These are phyloP conservation scores for Citrus maxima DNA, from an alignment of 345 rosid genomes.

Conservation along the genomic window DNA sequence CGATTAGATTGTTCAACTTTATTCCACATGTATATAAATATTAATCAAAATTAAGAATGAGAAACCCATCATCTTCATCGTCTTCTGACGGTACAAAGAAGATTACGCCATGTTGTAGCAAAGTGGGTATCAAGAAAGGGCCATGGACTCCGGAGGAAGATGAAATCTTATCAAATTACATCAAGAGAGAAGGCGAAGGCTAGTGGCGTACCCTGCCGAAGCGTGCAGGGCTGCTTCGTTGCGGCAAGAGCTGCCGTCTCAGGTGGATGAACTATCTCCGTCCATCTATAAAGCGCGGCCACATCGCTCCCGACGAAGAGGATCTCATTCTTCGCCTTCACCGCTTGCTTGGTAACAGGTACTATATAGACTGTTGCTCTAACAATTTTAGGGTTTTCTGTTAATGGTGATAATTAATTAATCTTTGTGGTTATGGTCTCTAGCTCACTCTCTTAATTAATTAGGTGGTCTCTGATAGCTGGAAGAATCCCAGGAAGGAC, in stretches of 20 bases:
- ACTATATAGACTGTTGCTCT: not conserved
- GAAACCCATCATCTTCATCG: conserved; percentile 19
- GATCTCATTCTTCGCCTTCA: conserved; percentile 95
- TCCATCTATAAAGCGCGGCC: conserved; percentile 71
- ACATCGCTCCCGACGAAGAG: conserved; percentile 77
- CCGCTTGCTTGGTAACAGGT: conserved; percentile 71
- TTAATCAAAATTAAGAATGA: conserved; percentile 12
- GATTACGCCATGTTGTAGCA: conserved; percentile 63
- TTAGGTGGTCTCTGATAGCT: conserved; percentile 82
- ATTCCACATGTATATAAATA: too few relatives aligned
- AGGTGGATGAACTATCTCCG: conserved; percentile 97
- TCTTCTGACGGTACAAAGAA: not conserved
- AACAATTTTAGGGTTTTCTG: too few relatives aligned
- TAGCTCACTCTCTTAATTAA: too few relatives aligned
- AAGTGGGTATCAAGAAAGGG: conserved; percentile 74
- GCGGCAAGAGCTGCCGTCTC: conserved; percentile 91
- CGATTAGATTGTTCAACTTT: too few relatives aligned
- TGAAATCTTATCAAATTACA: conserved; percentile 51
- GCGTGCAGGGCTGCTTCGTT: conserved; percentile 75
- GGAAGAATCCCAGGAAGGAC: conserved; percentile 92
- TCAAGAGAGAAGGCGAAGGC: conserved; percentile 77
- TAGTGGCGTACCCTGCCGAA: conserved; percentile 82
- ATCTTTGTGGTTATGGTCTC: too few relatives aligned
- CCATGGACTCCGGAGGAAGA: conserved; percentile 94
- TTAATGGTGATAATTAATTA: not conserved